Evolutionary conservation across 2,329 filamentous ascomycete species (phyloP).

Genomic region (Periconia sp.): DNA sequence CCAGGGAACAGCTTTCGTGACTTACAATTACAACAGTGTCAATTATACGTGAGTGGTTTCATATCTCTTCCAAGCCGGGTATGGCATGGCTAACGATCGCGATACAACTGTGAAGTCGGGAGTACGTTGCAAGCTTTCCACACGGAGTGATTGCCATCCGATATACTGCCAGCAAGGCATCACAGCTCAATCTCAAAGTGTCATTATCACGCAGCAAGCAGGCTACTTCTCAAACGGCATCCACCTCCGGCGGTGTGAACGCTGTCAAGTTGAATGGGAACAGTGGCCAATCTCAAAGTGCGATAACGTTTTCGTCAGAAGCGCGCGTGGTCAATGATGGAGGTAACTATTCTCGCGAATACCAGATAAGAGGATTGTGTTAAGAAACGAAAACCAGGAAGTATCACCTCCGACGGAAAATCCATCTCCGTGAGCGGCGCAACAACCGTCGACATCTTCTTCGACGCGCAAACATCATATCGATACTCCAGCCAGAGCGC

Average conservation of each 20-base stretch:
- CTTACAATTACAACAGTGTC: conserved; percentile 9
- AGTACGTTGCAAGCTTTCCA: conserved; percentile 12
- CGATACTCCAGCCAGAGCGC: conserved; percentile 6
- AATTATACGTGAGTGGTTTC: conserved; percentile 10
- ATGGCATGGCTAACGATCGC: background rate
- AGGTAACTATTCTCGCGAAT: conserved; percentile 3
- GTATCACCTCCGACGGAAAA: conserved; percentile 3
- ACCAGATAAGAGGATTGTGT: background rate
- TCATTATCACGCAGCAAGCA: conserved; percentile 7
- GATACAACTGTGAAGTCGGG: background rate
- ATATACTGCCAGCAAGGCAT: conserved; percentile 3
- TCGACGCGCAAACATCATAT: conserved; percentile 14
- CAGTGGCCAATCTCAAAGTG: background rate
- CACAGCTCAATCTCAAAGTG: conserved; percentile 10
- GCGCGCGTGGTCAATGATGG: conserved; percentile 8
- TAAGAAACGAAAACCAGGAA: conserved; percentile 4
- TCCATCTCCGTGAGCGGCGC: conserved; percentile 8
- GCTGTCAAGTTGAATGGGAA: conserved; percentile 7
- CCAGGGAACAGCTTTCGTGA: conserved; percentile 6
- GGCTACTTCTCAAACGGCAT: conserved; percentile 6
- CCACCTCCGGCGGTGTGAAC: background rate
- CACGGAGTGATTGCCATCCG: background rate
- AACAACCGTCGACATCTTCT: conserved; percentile 15
- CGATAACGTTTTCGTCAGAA: conserved; percentile 11
- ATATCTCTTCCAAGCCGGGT: background rate